Evolutionary conservation across 257 asterid species (phyloP).

Genomic region (Gynochthodes officinalis): DNA sequence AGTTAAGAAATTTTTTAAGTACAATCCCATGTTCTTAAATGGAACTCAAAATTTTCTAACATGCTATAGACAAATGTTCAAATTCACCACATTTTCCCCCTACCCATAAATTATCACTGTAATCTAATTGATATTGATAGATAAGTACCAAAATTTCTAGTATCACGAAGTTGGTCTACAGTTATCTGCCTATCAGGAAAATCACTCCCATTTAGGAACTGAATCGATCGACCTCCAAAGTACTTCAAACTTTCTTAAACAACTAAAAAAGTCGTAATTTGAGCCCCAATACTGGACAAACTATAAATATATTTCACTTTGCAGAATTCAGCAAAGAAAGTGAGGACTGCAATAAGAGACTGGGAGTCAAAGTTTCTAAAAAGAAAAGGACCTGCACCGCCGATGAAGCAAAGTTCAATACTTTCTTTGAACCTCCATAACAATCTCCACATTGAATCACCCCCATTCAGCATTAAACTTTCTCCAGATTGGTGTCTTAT

Average conservation of each 20-base stretch:
- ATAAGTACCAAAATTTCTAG: background rate
- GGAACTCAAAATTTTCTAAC: no score
- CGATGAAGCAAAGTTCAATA: background rate
- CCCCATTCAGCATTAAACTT: background rate
- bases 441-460: background rate
- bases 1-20: no score
- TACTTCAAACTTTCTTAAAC: background rate
- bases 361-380: background rate
- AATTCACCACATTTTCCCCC: background rate
- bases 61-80: no score
- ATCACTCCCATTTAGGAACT: background rate
- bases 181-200: background rate
- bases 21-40: no score
- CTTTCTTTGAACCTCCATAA: background rate
- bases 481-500: background rate
- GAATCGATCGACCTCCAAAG: background rate
- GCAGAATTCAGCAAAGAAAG: background rate
- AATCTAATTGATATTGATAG: background rate
- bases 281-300: background rate
- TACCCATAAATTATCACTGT: background rate
- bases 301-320: background rate
- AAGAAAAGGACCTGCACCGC: background rate
- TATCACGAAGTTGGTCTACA: background rate
- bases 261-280: background rate
- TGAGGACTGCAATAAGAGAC: background rate